Base-by-base conservation (phyloP, 495 filamentous ascomycete species). In the Aspergillus cavernicola region DNA sequence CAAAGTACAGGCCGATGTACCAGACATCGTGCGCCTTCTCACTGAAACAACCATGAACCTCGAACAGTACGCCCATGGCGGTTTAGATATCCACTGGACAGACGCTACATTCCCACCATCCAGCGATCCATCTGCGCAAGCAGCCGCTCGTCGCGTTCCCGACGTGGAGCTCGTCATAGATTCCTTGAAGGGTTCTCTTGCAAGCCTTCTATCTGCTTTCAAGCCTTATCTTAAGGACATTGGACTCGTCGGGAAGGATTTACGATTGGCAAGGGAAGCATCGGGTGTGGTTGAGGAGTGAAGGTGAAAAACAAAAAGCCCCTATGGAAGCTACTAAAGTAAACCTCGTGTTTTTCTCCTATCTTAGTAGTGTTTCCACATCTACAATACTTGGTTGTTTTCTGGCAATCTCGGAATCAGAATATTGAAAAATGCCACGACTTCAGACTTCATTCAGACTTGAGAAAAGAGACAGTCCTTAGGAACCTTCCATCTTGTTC, bases 1-100 rank as follows among this genome's bases (percentile, higher is more conserved):
- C 22, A 85, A 87, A 59, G 93, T 96, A 35, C 84, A 92, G 45
- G 77, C 81, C 28, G 85, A 92, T 60, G 81, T 97, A 2, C 80
- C 88, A 6, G 62, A 65, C 7, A 80, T 95, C 26, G 80, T 97
- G 39, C 77, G 83, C 44, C 81, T 82, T 2, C 85, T 91, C 58
- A 88, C 86, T 1, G 60, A 70, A 3, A 82, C 87, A 0, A 81
- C 87, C 53, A 78, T 73, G 20, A 81, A 80, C 41, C 65, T 96
- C n/a, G 85, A 95, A 56, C 64, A 57, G 10, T 93, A 95, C 61
- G 69, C 80, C 18, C 63, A 72, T 29, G 72, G 60, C 11, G 72
- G 69, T 3, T 66, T 93, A 12, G 72, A 77, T 22, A 69, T 78
- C 4, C 87, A 93, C 70, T 96, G 92, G 91, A 92, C 90, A 2